Evolutionary conservation across 106 monocot species (phyloP).

Genomic region (Phalaenopsis equestris): DNA sequence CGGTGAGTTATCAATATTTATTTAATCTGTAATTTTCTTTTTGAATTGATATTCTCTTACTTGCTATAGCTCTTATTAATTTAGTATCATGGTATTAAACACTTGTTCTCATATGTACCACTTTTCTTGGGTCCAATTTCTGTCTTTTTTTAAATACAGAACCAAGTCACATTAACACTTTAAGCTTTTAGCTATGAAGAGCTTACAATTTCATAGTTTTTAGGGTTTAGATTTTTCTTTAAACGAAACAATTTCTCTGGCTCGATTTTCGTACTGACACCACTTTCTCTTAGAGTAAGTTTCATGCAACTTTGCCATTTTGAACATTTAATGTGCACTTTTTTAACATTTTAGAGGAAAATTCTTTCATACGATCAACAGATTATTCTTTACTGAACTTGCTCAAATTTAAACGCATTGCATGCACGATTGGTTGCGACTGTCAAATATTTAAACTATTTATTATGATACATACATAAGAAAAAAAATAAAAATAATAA

Average conservation of each 20-base stretch:
- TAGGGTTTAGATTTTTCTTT: neutral
- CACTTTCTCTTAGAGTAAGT: neutral
- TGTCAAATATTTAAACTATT: neutral
- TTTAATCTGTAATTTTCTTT: neutral
- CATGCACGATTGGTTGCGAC: neutral
- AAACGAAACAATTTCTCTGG: neutral
- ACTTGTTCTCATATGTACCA: neutral
- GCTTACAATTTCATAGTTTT: neutral
- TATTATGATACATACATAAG: neutral
- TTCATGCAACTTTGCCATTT: neutral
- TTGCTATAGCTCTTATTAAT: neutral
- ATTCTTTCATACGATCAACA: neutral
- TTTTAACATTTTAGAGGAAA: too few species aligned
- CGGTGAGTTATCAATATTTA: slow-evolving; percentile 44
- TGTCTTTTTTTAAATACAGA: neutral
- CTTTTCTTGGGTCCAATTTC: neutral
- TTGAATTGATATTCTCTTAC: neutral
- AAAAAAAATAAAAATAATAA: neutral
- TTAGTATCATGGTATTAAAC: neutral
- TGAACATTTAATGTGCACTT: neutral
- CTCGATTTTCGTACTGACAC: neutral
- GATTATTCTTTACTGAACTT: neutral
- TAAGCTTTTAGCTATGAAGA: neutral
- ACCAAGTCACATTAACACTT: neutral
- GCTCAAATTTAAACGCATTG: neutral